Evolutionary conservation across 805 yeast species (phyloP).

Genomic region (Candida morakotiae): DNA sequence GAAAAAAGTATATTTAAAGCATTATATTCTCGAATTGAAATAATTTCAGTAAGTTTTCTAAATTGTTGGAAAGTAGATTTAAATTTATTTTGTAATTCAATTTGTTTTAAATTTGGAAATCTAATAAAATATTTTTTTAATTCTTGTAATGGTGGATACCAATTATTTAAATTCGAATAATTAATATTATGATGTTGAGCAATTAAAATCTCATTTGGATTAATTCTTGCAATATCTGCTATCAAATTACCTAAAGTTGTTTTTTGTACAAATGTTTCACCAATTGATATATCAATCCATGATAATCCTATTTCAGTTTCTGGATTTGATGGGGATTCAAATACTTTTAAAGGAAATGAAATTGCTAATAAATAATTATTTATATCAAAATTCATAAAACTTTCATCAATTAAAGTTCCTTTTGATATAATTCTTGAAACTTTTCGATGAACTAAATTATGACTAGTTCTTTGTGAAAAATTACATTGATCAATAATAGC

Average conservation of each 20-base stretch:
- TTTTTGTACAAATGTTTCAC: conserved; percentile 68
- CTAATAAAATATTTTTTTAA: conserved; percentile 58
- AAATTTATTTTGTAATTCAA: conserved; percentile 29
- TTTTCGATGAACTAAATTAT: conserved; percentile 54
- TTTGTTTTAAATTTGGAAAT: conserved; percentile 36
- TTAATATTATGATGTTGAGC: conserved; percentile 41
- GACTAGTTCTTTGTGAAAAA: conserved; percentile 14
- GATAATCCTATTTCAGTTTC: conserved; percentile 60
- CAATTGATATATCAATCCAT: conserved; percentile 89
- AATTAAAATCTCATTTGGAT: conserved; percentile 76
- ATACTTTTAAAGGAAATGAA: conserved; percentile 50
- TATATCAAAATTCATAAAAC: conserved; percentile 65
- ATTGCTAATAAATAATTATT: conserved; percentile 71
- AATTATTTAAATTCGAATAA: conserved; percentile 40
- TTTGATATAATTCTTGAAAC: conserved; percentile 83
- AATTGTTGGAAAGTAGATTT: conserved; percentile 31
- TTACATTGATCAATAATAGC: conserved; percentile 74
- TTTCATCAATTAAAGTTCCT: conserved; percentile 88
- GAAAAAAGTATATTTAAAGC: conserved; percentile 54
- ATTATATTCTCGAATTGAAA: conserved; percentile 49
- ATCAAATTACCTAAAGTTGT: conserved; percentile 56
- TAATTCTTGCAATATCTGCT: conserved; percentile 71
- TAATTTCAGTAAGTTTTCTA: conserved; percentile 29
- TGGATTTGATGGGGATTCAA: conserved; percentile 33
- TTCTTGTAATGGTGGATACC: conserved; percentile 58